Base-by-base conservation (phyloP, 306 rosid genomes). In the Dryas drummondii region DNA sequence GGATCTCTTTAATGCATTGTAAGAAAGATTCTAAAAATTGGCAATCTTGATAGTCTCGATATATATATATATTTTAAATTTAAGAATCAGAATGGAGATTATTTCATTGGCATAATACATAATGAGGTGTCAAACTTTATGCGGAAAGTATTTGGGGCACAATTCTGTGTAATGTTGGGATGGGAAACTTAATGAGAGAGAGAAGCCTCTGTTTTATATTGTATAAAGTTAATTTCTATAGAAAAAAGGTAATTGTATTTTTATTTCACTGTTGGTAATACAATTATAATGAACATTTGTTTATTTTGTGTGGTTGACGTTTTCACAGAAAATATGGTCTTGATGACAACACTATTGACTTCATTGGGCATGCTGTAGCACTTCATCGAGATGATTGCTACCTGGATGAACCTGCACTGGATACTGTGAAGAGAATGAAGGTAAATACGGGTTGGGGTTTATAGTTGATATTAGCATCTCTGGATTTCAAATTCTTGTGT, bases 291-390 rank as follows among this genome's bases (percentile, higher is more conserved):
- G 66, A 84, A 67, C 62, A 67, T 32, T 60, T 76, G 47, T 47
- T 76, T 53, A 37, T 67, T 76, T 46, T 75, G 58, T 70, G 63
- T 80, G 75, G 47, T 79, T 81, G 85, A 76, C 73, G 26, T 63
- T 67, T 70, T 84, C 53, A 73, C 96, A 94, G 99, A 83, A 94
- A 92, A 84, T 92, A 82, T 83, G 99, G 99, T 69, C 97, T 94
- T 55, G 97, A 90, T 79, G 92, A 89, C 63, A 92, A 92, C 87
- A 94, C 99, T 41, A 52, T 94, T 59, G 99, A 94, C 85, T 85
- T 90, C 82, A 94, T 94, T 73, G 99, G 99, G 78, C 99, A 94
- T 89, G 90, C 99, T n/a, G 10, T 94, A 85, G 97, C 99, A 17
- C 99, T 94, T 86, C 93, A 94, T 69, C 90, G 96, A 81, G 99